Evolutionary conservation across 2,329 filamentous ascomycete species (phyloP).

Genomic region (Lachnellula cervina): DNA sequence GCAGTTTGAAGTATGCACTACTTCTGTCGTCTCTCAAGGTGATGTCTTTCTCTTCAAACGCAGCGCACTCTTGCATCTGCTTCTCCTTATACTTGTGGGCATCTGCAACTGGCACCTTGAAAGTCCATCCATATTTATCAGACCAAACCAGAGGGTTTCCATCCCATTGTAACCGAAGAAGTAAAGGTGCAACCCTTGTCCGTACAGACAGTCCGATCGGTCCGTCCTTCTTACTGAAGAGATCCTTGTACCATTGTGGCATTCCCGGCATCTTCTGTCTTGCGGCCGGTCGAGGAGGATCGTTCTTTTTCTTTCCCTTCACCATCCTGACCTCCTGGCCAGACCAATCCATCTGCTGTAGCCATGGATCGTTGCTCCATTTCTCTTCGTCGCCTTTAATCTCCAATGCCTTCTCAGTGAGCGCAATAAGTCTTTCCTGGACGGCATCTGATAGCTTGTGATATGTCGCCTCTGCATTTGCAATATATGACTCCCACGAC

Average conservation of each 20-base stretch:
- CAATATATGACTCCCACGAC: slow-evolving; percentile 81
- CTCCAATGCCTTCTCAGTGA: slow-evolving; percentile 73
- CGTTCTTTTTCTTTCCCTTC: slow-evolving; percentile 83
- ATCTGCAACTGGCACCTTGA: slow-evolving; percentile 64
- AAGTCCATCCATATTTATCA: slow-evolving; percentile 88
- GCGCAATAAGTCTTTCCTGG: slow-evolving; percentile 63
- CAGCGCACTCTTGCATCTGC: slow-evolving; percentile 69
- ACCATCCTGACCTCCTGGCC: slow-evolving; percentile 87
- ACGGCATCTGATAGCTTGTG: slow-evolving; percentile 72
- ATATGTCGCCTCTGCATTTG: slow-evolving; percentile 81
- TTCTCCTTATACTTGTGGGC: slow-evolving; percentile 61
- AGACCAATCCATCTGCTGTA: slow-evolving; percentile 91
- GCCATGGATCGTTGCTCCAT: slow-evolving; percentile 81
- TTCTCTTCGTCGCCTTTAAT: slow-evolving; percentile 64
- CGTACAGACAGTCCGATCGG: slow-evolving; percentile 78
- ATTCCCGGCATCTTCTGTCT: slow-evolving; percentile 91
- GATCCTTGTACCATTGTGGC: slow-evolving; percentile 93
- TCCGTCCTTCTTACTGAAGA: slow-evolving; percentile 65
- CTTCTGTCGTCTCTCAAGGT: slow-evolving; percentile 59
- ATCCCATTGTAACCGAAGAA: slow-evolving; percentile 84
- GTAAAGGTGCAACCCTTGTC: slow-evolving; percentile 78
- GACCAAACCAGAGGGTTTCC: slow-evolving; percentile 89
- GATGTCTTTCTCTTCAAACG: slow-evolving; percentile 67
- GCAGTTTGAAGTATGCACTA: slow-evolving; percentile 82
- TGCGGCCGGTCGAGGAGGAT: slow-evolving; percentile 70